Base-by-base conservation (phyloP, 129 eudicot species). In the Deinandra increscens region DNA sequence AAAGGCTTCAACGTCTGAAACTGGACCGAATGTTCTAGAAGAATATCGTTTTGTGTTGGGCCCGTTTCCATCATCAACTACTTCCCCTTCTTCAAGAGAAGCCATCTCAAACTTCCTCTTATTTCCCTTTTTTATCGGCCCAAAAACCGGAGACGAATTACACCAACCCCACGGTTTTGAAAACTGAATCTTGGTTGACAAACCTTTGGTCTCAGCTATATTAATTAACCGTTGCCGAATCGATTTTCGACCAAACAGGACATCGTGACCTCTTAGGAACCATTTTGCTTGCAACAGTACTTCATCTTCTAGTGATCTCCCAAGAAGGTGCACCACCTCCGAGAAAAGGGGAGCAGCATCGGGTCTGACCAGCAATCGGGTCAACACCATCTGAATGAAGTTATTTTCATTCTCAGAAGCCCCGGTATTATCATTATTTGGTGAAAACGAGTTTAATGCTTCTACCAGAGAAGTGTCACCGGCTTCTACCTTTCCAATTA, bases 121-220 rank as follows among this genome's bases (percentile, higher is more conserved):
- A 17, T 73, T 81, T 38, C 88, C 90, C 69, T 78, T 80, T 37
- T 36, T 75, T 10, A 59, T 18, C 51, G 74, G 39, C 59, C 59
- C 60, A 1, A 39, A 14, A 44, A n/a, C 69, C 0, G 60, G 44
- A 53, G 63, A 64, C 13, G 81, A 62, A 60, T 64, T 48, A 76
- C 86, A 87, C 98, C 98, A 93, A 12, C 98, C 98, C 98, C 98
- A 93, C 3, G 95, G 96, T 71, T 80, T 93, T 76, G 82, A 84
- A 72, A 82, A 87, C 51, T 81, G 98, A 11, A 81, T 68, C 78
- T 84, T 93, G 3, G 88, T 85, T n/a, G 96, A 79, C 49, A 93
- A 77, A 51, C 86, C 82, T 80, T 83, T 94, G 46, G 78, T 77
- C 56, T 89, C 97, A 11, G 99, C 95, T 14, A 83, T 81, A 73